Evolutionary conservation across 345 rosid species (phyloP), one percentile per base, ranked within the genome.

Genomic region (Moringa oleifera): DNA sequence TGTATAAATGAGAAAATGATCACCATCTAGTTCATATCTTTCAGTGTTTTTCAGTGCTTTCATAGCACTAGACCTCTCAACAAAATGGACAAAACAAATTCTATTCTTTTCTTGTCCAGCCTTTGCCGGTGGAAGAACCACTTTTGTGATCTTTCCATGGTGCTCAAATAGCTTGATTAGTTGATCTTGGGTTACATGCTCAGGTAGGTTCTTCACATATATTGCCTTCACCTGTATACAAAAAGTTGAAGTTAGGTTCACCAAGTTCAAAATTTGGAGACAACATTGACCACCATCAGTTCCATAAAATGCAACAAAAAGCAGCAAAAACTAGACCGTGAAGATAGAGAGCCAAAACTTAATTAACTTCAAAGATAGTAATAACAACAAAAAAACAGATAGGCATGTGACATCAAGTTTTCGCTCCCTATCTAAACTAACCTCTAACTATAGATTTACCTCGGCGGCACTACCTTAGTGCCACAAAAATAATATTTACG

Each of bases 21-120:
- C 70, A 93, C 98, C 98, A 74, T 86, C 91, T 50, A 93, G 80
- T 79, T 90, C 92, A 73, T 90, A 90, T 86, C 80, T 88, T 72
- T 88, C 96, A 51, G 96, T 82, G 71, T 86, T 80, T 71, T 90
- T 82, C 74, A 88, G 60, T 52, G 95, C 97, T 72, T 86, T 83
- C 95, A 90, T 80, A 25, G 87, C 92, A 66, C 86, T 81, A 33
- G 96, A 86, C 81, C 99, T 86, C 70, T 90, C 99, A 4, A 89
- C 85, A 56, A 86, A 94, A 76, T 94, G 99, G 60, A 94, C 83
- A 77, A 90, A 94, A 53, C 92, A 97, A 61, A 79, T 82, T 79
- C 96, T 86, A 69, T 87, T 85, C 51, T 82, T 80, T 76, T 88
- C 97, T 69, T 88, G 89, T 23, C 97, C 95, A 33, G 81, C 67